A percentile compares a stretch with the other conserved stretches of the same genome.
phyloP scores from a whole-genome alignment of 768 basidiomycete species.

The Amanita muscaria region DNA sequence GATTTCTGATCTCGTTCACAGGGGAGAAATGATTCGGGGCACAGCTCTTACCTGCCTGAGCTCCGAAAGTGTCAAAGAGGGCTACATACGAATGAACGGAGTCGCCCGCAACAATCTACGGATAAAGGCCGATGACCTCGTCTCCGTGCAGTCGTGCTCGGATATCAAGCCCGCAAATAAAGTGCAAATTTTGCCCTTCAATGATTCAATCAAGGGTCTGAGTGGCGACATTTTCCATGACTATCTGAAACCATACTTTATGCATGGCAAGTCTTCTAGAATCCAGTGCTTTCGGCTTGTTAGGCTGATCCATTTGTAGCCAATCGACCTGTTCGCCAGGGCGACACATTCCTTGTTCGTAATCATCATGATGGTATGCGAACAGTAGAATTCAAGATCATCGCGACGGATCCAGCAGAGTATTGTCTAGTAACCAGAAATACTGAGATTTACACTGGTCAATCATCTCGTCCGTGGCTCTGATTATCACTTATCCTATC shows the following conservation, averaged over 20 bases:
- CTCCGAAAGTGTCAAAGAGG: conserved; percentile 95
- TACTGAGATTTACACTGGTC: conserved; percentile 91
- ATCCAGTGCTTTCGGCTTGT: too few relatives aligned
- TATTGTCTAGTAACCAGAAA: conserved; percentile 99
- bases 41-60: conserved; percentile 95
- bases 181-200: conserved; percentile 93
- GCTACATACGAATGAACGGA: conserved; percentile 97
- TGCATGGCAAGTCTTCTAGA: too few relatives aligned
- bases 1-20: conserved; percentile 20
- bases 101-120: conserved; percentile 98
- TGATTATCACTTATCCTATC: conserved; percentile 12
- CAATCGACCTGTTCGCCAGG: conserved; percentile 94
- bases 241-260: conserved; percentile 98
- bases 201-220: conserved; percentile 96
- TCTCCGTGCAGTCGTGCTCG: conserved; percentile 90
- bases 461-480: conserved; percentile 13
- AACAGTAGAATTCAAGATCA: conserved; percentile 98
- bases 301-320: conserved; percentile 30
- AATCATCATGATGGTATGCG: conserved; percentile 99
- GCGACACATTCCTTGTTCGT: conserved; percentile 98
- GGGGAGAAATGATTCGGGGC: conserved; percentile 96
- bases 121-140: conserved; percentile 94
- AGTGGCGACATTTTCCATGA: conserved; percentile 99
- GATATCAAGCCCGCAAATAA: conserved; percentile 99
- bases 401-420: conserved; percentile 96